These are phyloP conservation scores for Juncus effusus DNA, from an alignment of 176 grass and related monocot species.

Conservation along the genomic window DNA sequence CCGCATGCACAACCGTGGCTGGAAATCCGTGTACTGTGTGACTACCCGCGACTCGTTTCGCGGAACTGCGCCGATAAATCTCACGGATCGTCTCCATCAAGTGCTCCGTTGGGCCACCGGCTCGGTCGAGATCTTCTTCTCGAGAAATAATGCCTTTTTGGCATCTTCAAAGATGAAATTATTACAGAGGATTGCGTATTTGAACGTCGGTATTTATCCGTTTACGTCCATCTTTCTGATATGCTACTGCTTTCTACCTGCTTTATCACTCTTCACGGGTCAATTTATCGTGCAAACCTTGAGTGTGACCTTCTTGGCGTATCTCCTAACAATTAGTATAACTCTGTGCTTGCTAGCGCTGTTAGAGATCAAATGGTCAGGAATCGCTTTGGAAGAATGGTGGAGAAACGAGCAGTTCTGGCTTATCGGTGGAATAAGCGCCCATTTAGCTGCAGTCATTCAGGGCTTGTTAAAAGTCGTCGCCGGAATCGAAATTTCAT, in stretches of 20 bases:
- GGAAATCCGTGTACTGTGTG: slow-evolving; percentile 98
- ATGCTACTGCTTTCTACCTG: slow-evolving; percentile 95
- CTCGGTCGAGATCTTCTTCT: slow-evolving; percentile 98
- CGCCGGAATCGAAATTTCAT: slow-evolving; percentile 91
- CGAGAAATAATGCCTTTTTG: slow-evolving; percentile 80
- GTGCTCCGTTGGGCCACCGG: slow-evolving; percentile 94
- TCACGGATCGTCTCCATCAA: slow-evolving; percentile 94
- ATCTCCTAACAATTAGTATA: slow-evolving; percentile 79
- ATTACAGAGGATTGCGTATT: slow-evolving; percentile 81
- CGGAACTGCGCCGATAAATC: slow-evolving; percentile 88
- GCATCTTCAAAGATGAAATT: slow-evolving; percentile 92
- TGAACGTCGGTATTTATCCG: slow-evolving; percentile 96
- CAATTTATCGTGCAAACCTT: slow-evolving; percentile 97
- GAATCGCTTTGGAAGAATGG: slow-evolving; percentile 93
- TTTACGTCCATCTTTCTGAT: slow-evolving; percentile 98
- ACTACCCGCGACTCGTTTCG: slow-evolving; percentile 86
- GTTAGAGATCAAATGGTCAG: slow-evolving; percentile 95
- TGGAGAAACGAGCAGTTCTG: slow-evolving; percentile 99
- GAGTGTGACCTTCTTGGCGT: slow-evolving; percentile 78
- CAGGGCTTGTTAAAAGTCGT: slow-evolving; percentile 93
- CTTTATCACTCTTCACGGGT: slow-evolving; percentile 94
- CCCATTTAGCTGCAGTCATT: slow-evolving; percentile 80
- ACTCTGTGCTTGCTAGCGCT: slow-evolving; percentile 86
- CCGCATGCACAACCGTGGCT: slow-evolving; percentile 94
- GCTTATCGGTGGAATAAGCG: slow-evolving; percentile 94